Evolutionary conservation across 2,329 filamentous ascomycete genomes (phyloP), one percentile per base, ranked within the genome.

Genomic region (Aspergillus sojae): DNA sequence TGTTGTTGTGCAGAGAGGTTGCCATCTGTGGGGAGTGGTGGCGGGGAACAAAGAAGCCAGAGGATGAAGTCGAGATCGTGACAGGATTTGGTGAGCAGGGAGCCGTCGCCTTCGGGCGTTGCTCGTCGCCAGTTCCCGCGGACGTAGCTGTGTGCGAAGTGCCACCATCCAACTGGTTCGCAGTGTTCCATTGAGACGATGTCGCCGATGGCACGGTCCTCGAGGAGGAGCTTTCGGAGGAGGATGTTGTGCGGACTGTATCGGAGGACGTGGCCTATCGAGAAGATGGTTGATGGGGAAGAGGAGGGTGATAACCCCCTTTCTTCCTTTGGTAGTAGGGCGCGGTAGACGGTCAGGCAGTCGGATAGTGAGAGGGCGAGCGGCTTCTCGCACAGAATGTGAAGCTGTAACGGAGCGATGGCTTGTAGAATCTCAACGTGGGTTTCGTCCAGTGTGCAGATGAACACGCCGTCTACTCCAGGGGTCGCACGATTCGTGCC

Each of bases 361-460:
- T 95, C 93, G 21, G 84, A 77, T 32, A 98, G 81, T 0, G 87
- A 90, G 26, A 92, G 93, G 0, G 93, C 92, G 60, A 99, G 81
- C 2, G 95, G 95, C 80, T 99, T 99, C 83, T 99, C 95, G 76
- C 93, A 96, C 84, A 97, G 91, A 67, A 98, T 88, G 76, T 97
- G 93, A 55, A 97, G 80, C 2, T 83, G 86, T 74, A 82, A 79
- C 14, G 86, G 86, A 1, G 91, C 89, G 58, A 97, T 83, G 1
- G 88, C 91, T 50, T 89, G 84, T 26, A 97, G 86, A 55, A 94
- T 92, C 61, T 93, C 89, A 57, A 88, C 88, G 77, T 99, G 95
- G 80, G 92, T 89, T 78, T 96, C 91, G 77, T 99, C 95, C 11
- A 94, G 84, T 2, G 96, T 93, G 76, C 89, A 91, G 53, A 92